phyloP scores from a whole-genome alignment of 169 alveolate species.

The Eimeria zaria region DNA sequence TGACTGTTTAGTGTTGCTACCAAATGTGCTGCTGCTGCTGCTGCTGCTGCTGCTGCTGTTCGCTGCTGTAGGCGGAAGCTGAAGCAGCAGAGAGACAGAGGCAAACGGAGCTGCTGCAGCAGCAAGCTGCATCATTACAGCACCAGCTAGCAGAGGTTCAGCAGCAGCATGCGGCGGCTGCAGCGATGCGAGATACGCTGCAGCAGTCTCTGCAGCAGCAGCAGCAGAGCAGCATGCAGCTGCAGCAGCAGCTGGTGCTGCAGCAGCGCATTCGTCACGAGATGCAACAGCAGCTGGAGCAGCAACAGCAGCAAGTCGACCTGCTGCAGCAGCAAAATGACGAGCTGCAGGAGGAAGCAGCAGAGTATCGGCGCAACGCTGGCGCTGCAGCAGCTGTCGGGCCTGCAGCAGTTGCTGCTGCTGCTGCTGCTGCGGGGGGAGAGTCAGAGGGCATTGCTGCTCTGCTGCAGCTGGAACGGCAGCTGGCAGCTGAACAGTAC shows the following conservation, averaged over 20 bases:
- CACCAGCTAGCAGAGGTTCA: conserved; percentile 32
- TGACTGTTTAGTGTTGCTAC: not conserved
- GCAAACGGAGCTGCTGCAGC: conserved; percentile 51
- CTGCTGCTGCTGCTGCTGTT: not conserved
- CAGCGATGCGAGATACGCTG: not conserved
- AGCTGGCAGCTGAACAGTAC: conserved; percentile 37
- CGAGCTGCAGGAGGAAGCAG: conserved; percentile 50
- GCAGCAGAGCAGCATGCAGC: conserved; percentile 46
- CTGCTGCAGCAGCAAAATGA: conserved; percentile 64
- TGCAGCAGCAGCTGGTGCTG: conserved; percentile 47
- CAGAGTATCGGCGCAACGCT: conserved; percentile 70
- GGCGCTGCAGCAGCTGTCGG: conserved; percentile 49
- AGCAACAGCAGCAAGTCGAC: conserved; percentile 42
- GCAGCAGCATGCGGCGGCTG: conserved; percentile 37
- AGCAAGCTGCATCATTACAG: conserved; percentile 6
- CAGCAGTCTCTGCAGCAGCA: conserved; percentile 30
- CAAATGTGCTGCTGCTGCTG: too few species aligned
- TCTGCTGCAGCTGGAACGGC: conserved; percentile 63
- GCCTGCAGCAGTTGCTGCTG: conserved; percentile 29
- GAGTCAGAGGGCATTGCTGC: conserved; percentile 61
- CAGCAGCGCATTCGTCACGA: conserved; percentile 27
- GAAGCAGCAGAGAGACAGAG: conserved; percentile 1
- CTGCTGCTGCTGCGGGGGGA: conserved; percentile 32
- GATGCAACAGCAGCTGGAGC: conserved; percentile 36
- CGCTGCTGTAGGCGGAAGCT: conserved; percentile 58